A percentile compares a stretch with the other conserved stretches of the same genome.
phyloP scores from a whole-genome alignment of 2,329 filamentous ascomycete species.

The Teratosphaeria gauchensis region DNA sequence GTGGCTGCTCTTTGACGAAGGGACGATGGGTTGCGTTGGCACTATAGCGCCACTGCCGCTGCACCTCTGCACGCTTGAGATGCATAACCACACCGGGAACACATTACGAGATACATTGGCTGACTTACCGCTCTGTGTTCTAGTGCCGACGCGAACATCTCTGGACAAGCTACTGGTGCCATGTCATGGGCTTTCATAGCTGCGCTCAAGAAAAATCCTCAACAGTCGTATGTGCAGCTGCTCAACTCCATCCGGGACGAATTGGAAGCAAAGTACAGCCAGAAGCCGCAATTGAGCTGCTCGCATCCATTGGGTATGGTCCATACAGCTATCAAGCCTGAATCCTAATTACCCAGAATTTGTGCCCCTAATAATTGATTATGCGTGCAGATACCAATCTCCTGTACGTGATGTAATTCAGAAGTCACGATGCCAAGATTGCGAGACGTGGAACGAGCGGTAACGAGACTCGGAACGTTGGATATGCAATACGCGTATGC shows the following conservation, averaged over 20 bases:
- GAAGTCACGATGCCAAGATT: background rate
- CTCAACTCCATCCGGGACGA: conserved; percentile 93
- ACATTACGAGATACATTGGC: background rate
- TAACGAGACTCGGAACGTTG: background rate
- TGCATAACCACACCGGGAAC: background rate
- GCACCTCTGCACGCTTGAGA: background rate
- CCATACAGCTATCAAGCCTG: conserved; percentile 3
- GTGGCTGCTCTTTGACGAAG: conserved; percentile 16
- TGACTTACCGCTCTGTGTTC: conserved; percentile 7
- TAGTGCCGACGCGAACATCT: conserved; percentile 84
- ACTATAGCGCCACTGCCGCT: conserved; percentile 6
- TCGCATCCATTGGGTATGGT: conserved; percentile 86
- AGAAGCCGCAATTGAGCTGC: conserved; percentile 93
- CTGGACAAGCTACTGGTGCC: conserved; percentile 81
- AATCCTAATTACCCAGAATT: background rate
- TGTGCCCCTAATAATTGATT: background rate
- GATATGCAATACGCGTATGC: background rate
- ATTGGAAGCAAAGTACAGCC: conserved; percentile 73
- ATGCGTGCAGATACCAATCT: conserved; percentile 30
- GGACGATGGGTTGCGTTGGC: conserved; percentile 24
- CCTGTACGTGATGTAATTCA: conserved; percentile 34
- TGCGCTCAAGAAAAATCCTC: conserved; percentile 80
- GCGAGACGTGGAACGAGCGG: background rate
- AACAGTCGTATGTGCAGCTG: conserved; percentile 92
- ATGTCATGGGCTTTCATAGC: conserved; percentile 98